Evolutionary conservation across 2,329 filamentous ascomycete genomes (phyloP).

Genomic region (Diplodia corticola): DNA sequence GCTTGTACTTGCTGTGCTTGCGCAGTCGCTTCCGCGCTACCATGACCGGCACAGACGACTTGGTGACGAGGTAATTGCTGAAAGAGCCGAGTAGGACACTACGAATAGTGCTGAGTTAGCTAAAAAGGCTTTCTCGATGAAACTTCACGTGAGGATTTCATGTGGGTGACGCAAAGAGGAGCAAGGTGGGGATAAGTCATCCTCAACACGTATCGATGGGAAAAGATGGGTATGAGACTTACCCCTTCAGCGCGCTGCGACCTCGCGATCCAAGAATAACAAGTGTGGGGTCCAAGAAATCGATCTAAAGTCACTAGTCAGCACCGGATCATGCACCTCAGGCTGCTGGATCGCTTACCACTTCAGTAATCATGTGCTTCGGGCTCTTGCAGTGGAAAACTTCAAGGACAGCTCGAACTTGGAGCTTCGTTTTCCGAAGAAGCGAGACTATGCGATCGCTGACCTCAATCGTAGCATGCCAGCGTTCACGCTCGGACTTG

Average conservation of each 20-base stretch:
- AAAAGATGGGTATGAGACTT: slow-evolving; percentile 39
- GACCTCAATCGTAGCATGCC: slow-evolving; percentile 78
- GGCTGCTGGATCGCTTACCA: slow-evolving; percentile 51
- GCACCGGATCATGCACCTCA: background rate
- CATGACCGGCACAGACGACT: slow-evolving; percentile 97
- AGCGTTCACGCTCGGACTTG: slow-evolving; percentile 72
- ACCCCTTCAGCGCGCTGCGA: slow-evolving; percentile 90
- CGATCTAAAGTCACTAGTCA: slow-evolving; percentile 59
- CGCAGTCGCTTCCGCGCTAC: slow-evolving; percentile 87
- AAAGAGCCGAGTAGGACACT: slow-evolving; percentile 95
- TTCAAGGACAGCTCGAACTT: slow-evolving; percentile 91
- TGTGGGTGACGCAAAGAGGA: background rate
- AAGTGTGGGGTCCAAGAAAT: slow-evolving; percentile 84
- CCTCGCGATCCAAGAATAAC: slow-evolving; percentile 92
- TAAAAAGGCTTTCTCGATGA: background rate
- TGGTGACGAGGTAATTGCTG: slow-evolving; percentile 95
- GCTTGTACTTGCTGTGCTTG: slow-evolving; percentile 82
- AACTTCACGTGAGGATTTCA: background rate
- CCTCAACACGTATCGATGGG: background rate
- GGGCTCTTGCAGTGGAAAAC: slow-evolving; percentile 98
- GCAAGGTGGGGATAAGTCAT: background rate
- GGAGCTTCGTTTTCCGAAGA: slow-evolving; percentile 84
- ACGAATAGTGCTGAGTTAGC: slow-evolving; percentile 21
- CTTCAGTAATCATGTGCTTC: slow-evolving; percentile 92
- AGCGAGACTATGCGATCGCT: slow-evolving; percentile 82